These are phyloP conservation scores for Geotrichum cucujoidarum DNA, from an alignment of 1,139 yeast species.

Conservation along the genomic window DNA sequence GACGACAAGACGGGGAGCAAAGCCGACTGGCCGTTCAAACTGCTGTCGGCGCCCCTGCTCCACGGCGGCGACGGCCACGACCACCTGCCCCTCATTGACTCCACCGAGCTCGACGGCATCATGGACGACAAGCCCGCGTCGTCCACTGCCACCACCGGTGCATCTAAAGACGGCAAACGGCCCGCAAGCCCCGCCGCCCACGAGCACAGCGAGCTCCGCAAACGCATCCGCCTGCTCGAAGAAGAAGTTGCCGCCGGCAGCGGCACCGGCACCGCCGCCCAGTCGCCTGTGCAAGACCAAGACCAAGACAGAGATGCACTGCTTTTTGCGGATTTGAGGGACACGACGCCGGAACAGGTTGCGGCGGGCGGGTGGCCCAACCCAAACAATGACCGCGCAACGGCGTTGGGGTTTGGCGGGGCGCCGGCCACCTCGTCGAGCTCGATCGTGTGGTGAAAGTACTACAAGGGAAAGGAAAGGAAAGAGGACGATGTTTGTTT, in stretches of 20 bases:
- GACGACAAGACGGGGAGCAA: too few relatives aligned
- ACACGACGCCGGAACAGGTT: background rate
- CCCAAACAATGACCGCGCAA: background rate
- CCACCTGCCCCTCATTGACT: conserved; percentile 27
- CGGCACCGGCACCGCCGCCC: background rate
- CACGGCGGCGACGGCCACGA: conserved; percentile 14
- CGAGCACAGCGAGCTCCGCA: conserved; percentile 25
- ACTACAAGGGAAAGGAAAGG: too few relatives aligned
- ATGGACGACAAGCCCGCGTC: conserved; percentile 1
- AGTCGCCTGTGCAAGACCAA: background rate
- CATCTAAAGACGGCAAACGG: background rate
- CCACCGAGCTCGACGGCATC: conserved; percentile 13
- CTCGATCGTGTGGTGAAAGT: background rate
- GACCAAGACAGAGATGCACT: background rate
- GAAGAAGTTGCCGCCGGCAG: conserved; percentile 3
- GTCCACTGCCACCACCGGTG: background rate
- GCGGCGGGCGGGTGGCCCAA: background rate
- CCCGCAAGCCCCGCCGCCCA: background rate
- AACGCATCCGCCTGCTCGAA: conserved; percentile 32
- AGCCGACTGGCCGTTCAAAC: conserved; percentile 20
- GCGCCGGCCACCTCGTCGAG: too few relatives aligned
- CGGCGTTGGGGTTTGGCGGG: background rate
- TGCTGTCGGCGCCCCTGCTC: conserved; percentile 9
- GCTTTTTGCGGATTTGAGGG: background rate
- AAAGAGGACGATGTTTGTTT: background rate